These are phyloP conservation scores for Francoa sonchifolia DNA, from an alignment of 441 rosid species.

Conservation along the genomic window DNA sequence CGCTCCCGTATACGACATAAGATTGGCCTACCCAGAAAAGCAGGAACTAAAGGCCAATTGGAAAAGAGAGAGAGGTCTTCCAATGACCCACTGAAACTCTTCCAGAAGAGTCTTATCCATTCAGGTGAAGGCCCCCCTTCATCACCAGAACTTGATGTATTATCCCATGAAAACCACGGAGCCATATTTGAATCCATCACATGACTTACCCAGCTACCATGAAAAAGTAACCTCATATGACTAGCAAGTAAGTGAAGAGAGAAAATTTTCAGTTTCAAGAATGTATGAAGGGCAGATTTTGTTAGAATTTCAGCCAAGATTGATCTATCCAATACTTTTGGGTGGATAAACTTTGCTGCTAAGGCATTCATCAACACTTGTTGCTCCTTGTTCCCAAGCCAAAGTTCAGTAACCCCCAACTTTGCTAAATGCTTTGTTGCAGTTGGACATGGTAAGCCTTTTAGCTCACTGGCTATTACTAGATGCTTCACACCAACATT, in stretches of 20 bases:
- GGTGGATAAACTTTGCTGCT: constrained; percentile 70
- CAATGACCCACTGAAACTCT: constrained; percentile 52
- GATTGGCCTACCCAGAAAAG: constrained; percentile 86
- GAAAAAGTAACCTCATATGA: constrained; percentile 75
- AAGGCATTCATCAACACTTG: constrained; percentile 72
- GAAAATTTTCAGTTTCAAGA: constrained; percentile 60
- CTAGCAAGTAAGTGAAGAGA: constrained; percentile 63
- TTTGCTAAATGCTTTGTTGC: constrained; percentile 63
- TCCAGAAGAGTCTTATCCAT: constrained; percentile 94
- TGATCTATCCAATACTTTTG: constrained; percentile 69
- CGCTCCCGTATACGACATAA: constrained; percentile 82
- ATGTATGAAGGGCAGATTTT: constrained; percentile 37
- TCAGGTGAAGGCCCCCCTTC: constrained; percentile 86
- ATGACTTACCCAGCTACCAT: constrained; percentile 73
- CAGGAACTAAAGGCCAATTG: constrained; percentile 97
- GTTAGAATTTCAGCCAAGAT: constrained; percentile 55
- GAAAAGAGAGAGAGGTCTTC: constrained; percentile 68
- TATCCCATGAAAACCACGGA: constrained; percentile 98
- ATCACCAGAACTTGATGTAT: constrained; percentile 45
- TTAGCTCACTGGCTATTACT: constrained; percentile 50
- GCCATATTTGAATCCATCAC: constrained; percentile 49
- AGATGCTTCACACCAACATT: constrained; percentile 40
- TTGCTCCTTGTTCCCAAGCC: constrained; percentile 88
- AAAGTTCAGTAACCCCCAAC: constrained; percentile 66
- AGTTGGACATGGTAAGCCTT: constrained; percentile 88